These are phyloP conservation scores for Sporothrix pseudoabietina DNA, from an alignment of 2,329 filamentous ascomycete species.

Conservation along the genomic window DNA sequence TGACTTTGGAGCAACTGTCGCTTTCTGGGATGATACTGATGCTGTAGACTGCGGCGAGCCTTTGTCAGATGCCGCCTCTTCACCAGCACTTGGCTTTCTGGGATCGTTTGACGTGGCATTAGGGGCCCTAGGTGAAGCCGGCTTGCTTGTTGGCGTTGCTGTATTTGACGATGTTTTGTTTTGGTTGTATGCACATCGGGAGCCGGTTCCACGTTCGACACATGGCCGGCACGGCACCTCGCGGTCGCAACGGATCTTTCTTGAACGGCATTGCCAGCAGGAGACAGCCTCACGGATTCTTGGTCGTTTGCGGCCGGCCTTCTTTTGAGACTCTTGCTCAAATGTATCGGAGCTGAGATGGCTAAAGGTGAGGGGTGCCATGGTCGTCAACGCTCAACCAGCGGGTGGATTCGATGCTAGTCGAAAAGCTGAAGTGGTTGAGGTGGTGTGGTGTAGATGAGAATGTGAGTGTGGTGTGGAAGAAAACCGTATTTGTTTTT, in stretches of 20 bases:
- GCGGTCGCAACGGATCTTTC: conserved; percentile 30
- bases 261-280: conserved; percentile 27
- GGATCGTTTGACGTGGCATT: neutral
- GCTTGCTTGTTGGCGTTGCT: neutral
- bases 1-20: too few species aligned
- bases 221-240: conserved; percentile 28
- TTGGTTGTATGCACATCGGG: conserved; percentile 26
- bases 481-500: neutral
- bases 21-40: neutral
- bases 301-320: conserved; percentile 30
- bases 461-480: neutral
- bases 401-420: neutral
- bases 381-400: neutral
- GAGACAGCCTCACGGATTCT: conserved; percentile 29
- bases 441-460: neutral
- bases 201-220: conserved; percentile 13
- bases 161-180: neutral
- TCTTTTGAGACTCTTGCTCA: conserved; percentile 28
- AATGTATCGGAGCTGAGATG: conserved; percentile 32
- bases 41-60: neutral
- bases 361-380: conserved; percentile 30
- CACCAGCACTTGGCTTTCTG: neutral
- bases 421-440: neutral
- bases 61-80: neutral
- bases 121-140: neutral